Evolutionary conservation across 2,329 filamentous ascomycete species (phyloP), one percentile per base, ranked within the genome.

Genomic region (Colletotrichum zoysiae): DNA sequence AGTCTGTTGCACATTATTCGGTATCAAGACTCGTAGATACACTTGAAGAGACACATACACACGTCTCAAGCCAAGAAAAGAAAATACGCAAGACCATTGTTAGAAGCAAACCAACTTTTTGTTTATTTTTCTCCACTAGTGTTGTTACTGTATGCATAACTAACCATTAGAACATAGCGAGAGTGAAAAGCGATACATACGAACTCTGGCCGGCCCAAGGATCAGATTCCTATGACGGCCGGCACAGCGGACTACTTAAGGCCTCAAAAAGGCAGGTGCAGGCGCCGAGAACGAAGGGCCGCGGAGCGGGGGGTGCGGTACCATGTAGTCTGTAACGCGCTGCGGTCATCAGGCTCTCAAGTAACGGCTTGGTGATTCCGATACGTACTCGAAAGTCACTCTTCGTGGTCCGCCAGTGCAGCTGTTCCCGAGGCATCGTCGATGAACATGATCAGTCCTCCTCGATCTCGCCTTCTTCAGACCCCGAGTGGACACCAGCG

Each of bases 391-490:
- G 65, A 70, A 70, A 59, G 46, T 50, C 65, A 69, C 65, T 62
- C 42, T 53, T 46, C 26, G 40, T 16, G 58, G 46, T 55, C 42
- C 40, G 46, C 16, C 23, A 57, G 12, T 40, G 55, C 44, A 59
- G 8, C 6, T 26, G 26, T 23, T 46, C 26, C 33, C 53, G 20
- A 50, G 23, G 38, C n/a, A 12, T 33, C 20, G 11, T 58, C 40
- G 48, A 20, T 20, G 20, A 38, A 33, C 33, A n/a, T 30, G 61
- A 55, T 78, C 84, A 90, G 76, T 90, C 89, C 85, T 98, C 95
- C 82, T 97, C 96, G 77, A 99, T 98, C 84, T 99, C 96, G 64
- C 96, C 96, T 82, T 99, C 96, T 83, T 99, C 96, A 78, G 95
- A 98, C 65, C 96, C 96, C 71, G 93, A 95, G 78, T 93, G 91